phyloP scores from a whole-genome alignment of 1,139 yeast species.

The Candida tetrigidarum region DNA sequence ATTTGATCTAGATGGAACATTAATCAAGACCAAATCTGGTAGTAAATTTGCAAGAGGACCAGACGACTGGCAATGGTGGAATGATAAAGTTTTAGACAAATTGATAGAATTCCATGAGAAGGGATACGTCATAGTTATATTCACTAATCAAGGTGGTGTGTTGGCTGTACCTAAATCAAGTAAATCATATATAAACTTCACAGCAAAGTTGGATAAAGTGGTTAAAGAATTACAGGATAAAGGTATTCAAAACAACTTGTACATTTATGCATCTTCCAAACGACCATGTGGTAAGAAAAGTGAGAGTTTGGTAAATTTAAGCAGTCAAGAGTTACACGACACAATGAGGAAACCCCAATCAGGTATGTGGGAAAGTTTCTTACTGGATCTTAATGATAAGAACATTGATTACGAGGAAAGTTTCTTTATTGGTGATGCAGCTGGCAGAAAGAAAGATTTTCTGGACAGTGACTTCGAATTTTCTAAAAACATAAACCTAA shows the following conservation, averaged over 20 bases:
- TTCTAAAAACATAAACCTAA: slow-evolving; percentile 59
- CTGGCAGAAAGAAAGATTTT: slow-evolving; percentile 77
- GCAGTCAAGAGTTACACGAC: slow-evolving; percentile 38
- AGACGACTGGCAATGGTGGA: slow-evolving; percentile 73
- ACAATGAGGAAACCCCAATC: slow-evolving; percentile 70
- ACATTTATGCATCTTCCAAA: slow-evolving; percentile 70
- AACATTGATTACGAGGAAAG: slow-evolving; percentile 46
- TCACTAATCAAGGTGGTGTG: slow-evolving; percentile 87
- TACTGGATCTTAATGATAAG: slow-evolving; percentile 8
- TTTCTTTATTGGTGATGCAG: slow-evolving; percentile 95
- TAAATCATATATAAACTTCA: slow-evolving; percentile 57
- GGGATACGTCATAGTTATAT: slow-evolving; percentile 58
- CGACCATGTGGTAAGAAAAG: slow-evolving; percentile 35
- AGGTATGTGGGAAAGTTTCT: slow-evolving; percentile 70
- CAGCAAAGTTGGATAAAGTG: slow-evolving; percentile 40
- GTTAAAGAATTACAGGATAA: slow-evolving; percentile 10
- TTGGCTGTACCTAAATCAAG: slow-evolving; percentile 37
- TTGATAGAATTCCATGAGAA: slow-evolving; percentile 28
- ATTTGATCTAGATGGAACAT: slow-evolving; percentile 78
- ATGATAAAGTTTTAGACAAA: slow-evolving; percentile 26
- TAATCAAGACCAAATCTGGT: slow-evolving; percentile 66
- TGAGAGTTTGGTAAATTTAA: slow-evolving; percentile 9
- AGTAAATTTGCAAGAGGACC: slow-evolving; percentile 56
- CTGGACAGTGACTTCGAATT: slow-evolving; percentile 77
- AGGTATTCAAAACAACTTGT: slow-evolving; percentile 28